Percentiles rank a stretch among this genome's conserved stretches.
These are phyloP conservation scores for Tulasnella sp. DNA, from an alignment of 768 basidiomycete species.

Conservation along the genomic window DNA sequence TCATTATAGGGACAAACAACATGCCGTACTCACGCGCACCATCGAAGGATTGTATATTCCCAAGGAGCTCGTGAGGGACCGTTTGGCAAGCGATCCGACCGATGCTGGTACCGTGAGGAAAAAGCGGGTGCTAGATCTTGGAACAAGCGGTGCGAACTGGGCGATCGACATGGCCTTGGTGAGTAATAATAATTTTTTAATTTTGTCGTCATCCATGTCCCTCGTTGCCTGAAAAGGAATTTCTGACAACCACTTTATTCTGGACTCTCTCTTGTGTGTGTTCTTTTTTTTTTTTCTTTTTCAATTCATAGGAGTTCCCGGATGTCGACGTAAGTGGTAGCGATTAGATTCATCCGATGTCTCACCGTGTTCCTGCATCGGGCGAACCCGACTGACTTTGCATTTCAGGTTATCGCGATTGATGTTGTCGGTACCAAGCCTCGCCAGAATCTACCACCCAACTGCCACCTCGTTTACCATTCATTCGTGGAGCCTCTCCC, in stretches of 20 bases:
- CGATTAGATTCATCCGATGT: neutral
- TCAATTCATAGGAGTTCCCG: conserved; percentile 1
- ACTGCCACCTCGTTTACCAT: neutral
- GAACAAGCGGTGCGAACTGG: conserved; percentile 6
- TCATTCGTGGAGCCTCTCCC: neutral
- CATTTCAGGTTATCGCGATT: neutral
- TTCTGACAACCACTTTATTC: too few relatives aligned
- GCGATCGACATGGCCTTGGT: conserved; percentile 15
- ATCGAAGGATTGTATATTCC: conserved; percentile 9
- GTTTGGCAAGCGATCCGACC: neutral
- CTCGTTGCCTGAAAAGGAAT: too few relatives aligned
- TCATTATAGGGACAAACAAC: conserved; percentile 5
- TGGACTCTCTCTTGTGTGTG: neutral
- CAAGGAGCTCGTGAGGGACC: neutral
- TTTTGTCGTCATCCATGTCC: neutral
- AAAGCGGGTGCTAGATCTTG: conserved; percentile 6
- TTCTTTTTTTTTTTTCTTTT: neutral
- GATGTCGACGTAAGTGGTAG: conserved; percentile 5
- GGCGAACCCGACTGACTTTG: neutral
- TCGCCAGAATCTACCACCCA: neutral
- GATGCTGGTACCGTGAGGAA: neutral
- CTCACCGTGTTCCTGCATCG: neutral
- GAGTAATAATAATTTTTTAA: neutral
- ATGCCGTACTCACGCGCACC: neutral
- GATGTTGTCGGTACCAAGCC: neutral